Evolutionary conservation across 345 rosid genomes (phyloP), one percentile per base, ranked within the genome.

Genomic region (Punica granatum): DNA sequence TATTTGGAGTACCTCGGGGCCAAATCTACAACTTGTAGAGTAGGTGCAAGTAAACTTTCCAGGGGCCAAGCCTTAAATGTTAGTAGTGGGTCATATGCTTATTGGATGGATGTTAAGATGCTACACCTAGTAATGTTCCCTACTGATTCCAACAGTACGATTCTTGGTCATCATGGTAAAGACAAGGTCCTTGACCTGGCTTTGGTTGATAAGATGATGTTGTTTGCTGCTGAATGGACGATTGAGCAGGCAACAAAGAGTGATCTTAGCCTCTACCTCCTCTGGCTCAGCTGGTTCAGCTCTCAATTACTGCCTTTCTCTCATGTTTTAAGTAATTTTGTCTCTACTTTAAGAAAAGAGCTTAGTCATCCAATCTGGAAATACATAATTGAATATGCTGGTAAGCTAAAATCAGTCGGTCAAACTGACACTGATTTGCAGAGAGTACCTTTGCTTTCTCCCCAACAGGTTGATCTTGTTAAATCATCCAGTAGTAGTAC

Each of bases 1-100:
- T 89, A 93, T 78, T 75, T 93, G 77, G 92, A 84, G 75, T 82
- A 82, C 76, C 82, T 93, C 67, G 89, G 90, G 64, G 82, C 91
- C 62, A 92, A 73, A 69, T 84, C 66, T 72, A 86, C 87, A 37
- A 73, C 84, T 64, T 61, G 48, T 72, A 73, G 74, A 30, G 66
- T 67, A 60, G 48, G 58, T 65, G 58, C 30, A 72, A 69, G 65
- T 67, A 64, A 71, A 35, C 67, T 37, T 51, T 41, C 70, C 56
- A 46, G 64, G 63, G 76, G 74, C 48, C 65, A 56, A 67, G 67
- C 69, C 70, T 67, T 75, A 51, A 60, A 70, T 75, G 62, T 71
- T 69, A 64, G 71, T 64, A 70, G 67, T 28, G 49, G 61, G 37
- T 60, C 60, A 36, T 60, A 56, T 34, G 35, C 79, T 32, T 83